These are phyloP conservation scores for Leccinellum albellum DNA, from an alignment of 768 basidiomycete genomes.

Conservation along the genomic window DNA sequence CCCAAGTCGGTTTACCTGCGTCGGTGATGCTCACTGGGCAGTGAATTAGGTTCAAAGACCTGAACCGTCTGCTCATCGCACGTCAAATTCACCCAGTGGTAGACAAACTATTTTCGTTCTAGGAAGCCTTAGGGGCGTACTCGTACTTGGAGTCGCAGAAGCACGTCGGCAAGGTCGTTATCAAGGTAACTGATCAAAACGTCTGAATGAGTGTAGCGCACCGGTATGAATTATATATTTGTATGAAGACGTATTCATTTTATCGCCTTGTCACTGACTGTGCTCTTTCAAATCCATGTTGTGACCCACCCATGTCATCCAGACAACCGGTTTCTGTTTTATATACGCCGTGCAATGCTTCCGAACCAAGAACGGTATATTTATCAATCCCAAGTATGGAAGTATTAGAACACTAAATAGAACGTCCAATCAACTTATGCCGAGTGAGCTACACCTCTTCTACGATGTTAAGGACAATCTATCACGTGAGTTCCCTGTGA, in stretches of 20 bases:
- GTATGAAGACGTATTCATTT: background rate
- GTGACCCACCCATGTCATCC: too few relatives aligned
- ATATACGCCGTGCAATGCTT: too few relatives aligned
- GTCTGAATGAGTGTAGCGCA: background rate
- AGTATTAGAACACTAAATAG: too few relatives aligned
- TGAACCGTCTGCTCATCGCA: constrained; percentile 47
- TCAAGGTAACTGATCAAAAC: constrained; percentile 36
- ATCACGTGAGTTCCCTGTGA: too few relatives aligned
- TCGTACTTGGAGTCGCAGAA: constrained; percentile 49
- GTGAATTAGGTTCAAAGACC: constrained; percentile 43
- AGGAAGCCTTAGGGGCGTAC: constrained; percentile 50
- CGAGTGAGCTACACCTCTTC: too few relatives aligned
- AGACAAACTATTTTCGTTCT: constrained; percentile 57
- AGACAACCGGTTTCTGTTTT: too few relatives aligned
- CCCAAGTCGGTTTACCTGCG: background rate
- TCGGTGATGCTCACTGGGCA: background rate
- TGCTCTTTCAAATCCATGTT: too few relatives aligned
- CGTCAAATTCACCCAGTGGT: constrained; percentile 47
- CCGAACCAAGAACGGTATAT: too few relatives aligned
- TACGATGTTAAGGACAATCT: too few relatives aligned
- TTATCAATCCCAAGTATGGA: too few relatives aligned
- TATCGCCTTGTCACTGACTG: background rate
- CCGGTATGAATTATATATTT: background rate
- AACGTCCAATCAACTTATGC: too few relatives aligned
- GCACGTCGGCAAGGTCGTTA: constrained; percentile 61